These are phyloP conservation scores for Gymnopus androsaceus DNA, from an alignment of 1,284 basidiomycete species.

Conservation along the genomic window DNA sequence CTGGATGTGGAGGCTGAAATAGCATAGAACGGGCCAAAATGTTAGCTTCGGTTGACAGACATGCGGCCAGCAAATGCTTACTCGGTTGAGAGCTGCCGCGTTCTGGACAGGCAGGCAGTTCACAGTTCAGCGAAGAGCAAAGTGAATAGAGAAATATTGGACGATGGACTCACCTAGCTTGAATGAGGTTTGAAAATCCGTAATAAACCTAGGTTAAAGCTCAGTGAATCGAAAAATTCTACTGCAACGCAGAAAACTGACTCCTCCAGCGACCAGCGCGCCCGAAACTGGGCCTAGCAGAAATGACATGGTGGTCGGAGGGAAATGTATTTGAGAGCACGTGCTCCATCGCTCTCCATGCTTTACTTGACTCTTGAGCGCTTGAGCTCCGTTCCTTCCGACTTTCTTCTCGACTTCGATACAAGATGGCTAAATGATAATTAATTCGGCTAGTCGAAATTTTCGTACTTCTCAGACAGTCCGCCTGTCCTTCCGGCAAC, in stretches of 20 bases:
- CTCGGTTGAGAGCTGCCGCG: conserved; percentile 52
- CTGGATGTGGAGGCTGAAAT: conserved; percentile 47
- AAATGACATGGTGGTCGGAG: conserved; percentile 53
- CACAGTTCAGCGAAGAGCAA: not conserved
- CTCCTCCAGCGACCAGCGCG: conserved; percentile 59
- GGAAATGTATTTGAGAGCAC: too few species aligned
- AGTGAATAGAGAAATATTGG: conserved; percentile 2
- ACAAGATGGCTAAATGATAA: too few species aligned
- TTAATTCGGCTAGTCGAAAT: too few species aligned
- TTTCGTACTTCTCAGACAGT: too few species aligned
- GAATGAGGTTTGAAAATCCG: conserved; percentile 60
- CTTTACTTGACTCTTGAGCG: too few species aligned
- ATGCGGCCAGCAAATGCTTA: conserved; percentile 35
- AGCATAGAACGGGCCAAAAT: not conserved
- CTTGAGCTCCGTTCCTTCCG: too few species aligned
- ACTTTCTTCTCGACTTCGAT: too few species aligned
- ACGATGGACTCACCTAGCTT: conserved; percentile 41
- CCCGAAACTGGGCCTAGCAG: conserved; percentile 58
- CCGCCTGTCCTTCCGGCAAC: too few species aligned
- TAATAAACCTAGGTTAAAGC: conserved; percentile 68
- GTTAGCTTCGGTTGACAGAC: not conserved
- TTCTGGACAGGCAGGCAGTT: conserved; percentile 37
- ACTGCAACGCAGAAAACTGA: conserved; percentile 29
- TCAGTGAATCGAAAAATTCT: too few species aligned
- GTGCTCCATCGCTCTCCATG: too few species aligned